Evolutionary conservation across 805 yeast genomes (phyloP).

Genomic region (Kodamaea neixiangensis): DNA sequence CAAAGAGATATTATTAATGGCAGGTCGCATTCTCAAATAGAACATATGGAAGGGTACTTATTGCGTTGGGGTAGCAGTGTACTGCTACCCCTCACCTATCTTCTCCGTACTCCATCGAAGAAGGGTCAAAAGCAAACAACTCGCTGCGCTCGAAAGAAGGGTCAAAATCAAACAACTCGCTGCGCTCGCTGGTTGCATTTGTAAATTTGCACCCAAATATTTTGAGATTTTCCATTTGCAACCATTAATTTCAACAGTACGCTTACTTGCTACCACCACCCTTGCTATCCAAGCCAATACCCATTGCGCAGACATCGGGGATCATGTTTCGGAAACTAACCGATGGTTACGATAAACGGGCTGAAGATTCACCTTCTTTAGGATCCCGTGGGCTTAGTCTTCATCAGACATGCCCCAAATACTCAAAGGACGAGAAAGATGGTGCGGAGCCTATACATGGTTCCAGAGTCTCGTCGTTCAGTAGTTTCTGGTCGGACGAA

Average conservation of each 20-base stretch:
- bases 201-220: constrained; percentile 7
- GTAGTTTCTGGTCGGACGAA: constrained; percentile 6
- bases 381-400: not conserved
- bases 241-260: not conserved
- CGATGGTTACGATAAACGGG: constrained; percentile 1
- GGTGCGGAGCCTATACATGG: not conserved
- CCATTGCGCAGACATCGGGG: not conserved
- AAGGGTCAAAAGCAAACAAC: too few species aligned
- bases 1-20: too few species aligned
- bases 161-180: too few species aligned
- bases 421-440: not conserved
- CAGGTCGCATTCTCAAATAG: too few species aligned
- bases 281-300: not conserved
- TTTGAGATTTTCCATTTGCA: not conserved
- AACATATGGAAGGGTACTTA: too few species aligned
- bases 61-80: too few species aligned
- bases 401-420: not conserved
- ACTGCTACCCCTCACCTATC: too few species aligned
- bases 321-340: not conserved
- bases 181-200: not conserved
- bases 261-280: not conserved
- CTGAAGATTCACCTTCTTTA: not conserved
- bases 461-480: constrained; percentile 1
- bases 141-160: too few species aligned
- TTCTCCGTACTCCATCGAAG: too few species aligned